Evolutionary conservation across 1,284 basidiomycete species (phyloP), one percentile per base, ranked within the genome.

Genomic region (Fomitiporia mediterranea): DNA sequence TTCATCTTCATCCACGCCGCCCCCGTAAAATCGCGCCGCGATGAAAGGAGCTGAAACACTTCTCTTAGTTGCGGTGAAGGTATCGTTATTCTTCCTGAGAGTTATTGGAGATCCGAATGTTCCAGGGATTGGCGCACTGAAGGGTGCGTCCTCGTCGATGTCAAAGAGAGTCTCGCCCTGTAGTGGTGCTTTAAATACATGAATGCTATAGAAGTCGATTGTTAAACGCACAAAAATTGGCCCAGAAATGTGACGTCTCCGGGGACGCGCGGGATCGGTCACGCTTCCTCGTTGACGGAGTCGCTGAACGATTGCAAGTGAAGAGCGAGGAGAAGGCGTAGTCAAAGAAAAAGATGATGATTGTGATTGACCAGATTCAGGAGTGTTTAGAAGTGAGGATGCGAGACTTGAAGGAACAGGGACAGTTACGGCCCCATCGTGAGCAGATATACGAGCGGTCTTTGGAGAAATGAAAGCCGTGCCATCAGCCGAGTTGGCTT

Each of bases 261-360:
- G 76, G 6, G 80, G 77, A 58, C 83, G 81, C 9, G 84, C 80
- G 19, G 86, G 86, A 65, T 89, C 86, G 4, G 86, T 89, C 46
- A 83, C 69, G 63, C 83, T 82, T 57, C 86, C 86, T 70, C 82
- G 85, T 27, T 56, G 50, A 9, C 58, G 40, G 37, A 84, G 69
- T 66, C 81, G 81, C 51, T 84, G 74, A 62, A 81, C 78, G 63
- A 72, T 75, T n/a, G 75, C 69, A 54, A 82, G 70, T 19, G 74
- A 74, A 48, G 80, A 76, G 62, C 85, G 86, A 1, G 80, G 84
- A 39, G 86, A 84, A 51, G 86, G 86, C 44, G 85, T 88, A 39
- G 83, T 79, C 59, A 84, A 64, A 51, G 66, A 64, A 46, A 62
- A 52, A 53, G 63, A 46, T 23, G 56, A 54, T 57, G 60, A 30